A percentile compares a stretch with the other conserved stretches of the same genome.
Evolutionary conservation across 2,329 filamentous ascomycete species (phyloP).

Genomic region (Aplosporella prunicola): DNA sequence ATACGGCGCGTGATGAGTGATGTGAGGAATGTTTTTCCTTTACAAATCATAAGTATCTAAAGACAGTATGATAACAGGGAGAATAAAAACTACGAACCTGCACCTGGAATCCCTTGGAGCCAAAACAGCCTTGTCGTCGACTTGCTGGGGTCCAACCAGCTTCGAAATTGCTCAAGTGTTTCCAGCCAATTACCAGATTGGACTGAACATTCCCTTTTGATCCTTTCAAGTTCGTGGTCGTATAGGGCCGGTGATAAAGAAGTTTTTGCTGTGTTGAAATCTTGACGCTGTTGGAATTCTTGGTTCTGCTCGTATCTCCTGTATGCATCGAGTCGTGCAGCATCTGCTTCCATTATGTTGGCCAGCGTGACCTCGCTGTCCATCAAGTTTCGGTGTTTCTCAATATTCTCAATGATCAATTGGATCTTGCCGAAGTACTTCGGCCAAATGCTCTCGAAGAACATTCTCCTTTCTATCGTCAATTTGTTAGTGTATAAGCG

Average conservation of each 20-base stretch:
- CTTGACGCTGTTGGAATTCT: constrained; percentile 7
- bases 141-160: neutral
- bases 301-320: constrained; percentile 12
- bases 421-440: constrained; percentile 19
- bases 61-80: constrained; percentile 4
- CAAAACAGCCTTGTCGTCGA: constrained; percentile 8
- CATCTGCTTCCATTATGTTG: constrained; percentile 14
- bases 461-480: constrained; percentile 16
- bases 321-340: constrained; percentile 7
- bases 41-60: too few species aligned
- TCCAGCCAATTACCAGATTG: constrained; percentile 12
- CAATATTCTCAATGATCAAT: constrained; percentile 13
- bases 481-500: too few species aligned
- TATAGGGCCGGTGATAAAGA: constrained; percentile 12
- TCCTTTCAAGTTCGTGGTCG: constrained; percentile 12
- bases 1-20: neutral
- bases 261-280: constrained; percentile 8
- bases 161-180: constrained; percentile 8
- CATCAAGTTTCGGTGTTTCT: constrained; percentile 13
- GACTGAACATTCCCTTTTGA: neutral
- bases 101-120: constrained; percentile 19
- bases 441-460: constrained; percentile 26
- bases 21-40: constrained; percentile 1
- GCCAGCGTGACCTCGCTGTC: constrained; percentile 13
- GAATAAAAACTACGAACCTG: constrained; percentile 14